Evolutionary conservation across 2,329 filamentous ascomycete species (phyloP).

Genomic region (Cladosporium oxysporum): DNA sequence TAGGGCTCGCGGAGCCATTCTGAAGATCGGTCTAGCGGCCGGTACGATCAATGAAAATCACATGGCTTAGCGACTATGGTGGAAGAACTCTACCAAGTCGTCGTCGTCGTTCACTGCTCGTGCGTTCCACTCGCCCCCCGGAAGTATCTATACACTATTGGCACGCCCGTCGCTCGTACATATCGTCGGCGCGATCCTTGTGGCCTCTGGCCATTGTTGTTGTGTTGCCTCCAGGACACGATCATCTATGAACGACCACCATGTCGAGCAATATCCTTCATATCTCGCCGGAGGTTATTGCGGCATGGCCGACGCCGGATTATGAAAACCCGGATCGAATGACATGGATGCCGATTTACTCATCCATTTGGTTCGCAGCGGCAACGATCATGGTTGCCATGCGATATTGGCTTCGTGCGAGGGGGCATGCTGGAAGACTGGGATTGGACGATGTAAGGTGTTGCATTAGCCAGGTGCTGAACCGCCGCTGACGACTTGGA

Average conservation of each 20-base stretch:
- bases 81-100: slow-evolving; percentile 1
- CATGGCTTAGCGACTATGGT: slow-evolving; percentile 1
- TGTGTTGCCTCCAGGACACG: not conserved
- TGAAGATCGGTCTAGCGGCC: slow-evolving; percentile 8
- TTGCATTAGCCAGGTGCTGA: not conserved
- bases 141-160: not conserved
- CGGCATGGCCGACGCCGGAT: slow-evolving; percentile 37
- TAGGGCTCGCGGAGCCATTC: slow-evolving; percentile 3
- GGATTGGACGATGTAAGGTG: slow-evolving; percentile 37
- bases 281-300: slow-evolving; percentile 29
- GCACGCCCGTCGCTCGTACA: not conserved
- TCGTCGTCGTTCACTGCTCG: not conserved
- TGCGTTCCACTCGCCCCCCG: not conserved
- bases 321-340: slow-evolving; percentile 33
- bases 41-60: slow-evolving; percentile 13
- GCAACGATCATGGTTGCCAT: slow-evolving; percentile 31
- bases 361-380: slow-evolving; percentile 29
- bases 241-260: not conserved
- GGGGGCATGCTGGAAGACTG: slow-evolving; percentile 30
- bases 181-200: not conserved
- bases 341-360: slow-evolving; percentile 37
- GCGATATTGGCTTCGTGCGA: slow-evolving; percentile 34
- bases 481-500: not conserved
- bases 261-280: slow-evolving; percentile 29
- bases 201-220: not conserved